phyloP scores from a whole-genome alignment of 495 filamentous ascomycete genomes.

The Friedmanniomyces simplex region DNA sequence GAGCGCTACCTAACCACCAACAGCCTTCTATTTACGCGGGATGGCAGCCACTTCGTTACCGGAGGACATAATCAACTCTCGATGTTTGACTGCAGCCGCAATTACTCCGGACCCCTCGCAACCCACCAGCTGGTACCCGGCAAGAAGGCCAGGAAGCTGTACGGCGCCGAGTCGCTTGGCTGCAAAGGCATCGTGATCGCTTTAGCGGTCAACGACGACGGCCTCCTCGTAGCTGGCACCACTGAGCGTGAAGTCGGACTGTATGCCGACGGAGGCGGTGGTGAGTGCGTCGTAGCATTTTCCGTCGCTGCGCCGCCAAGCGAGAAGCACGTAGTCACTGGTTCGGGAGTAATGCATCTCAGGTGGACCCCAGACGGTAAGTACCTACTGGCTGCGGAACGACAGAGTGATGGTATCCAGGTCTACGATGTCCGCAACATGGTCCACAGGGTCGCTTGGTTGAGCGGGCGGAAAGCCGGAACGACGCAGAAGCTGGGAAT shows the following conservation, averaged over 20 bases:
- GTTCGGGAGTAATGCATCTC: conserved; percentile 63
- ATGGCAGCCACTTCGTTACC: conserved; percentile 55
- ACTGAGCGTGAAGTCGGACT: conserved; percentile 66
- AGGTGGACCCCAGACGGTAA: conserved; percentile 66
- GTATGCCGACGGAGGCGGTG: conserved; percentile 59
- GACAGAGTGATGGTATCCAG: conserved; percentile 59
- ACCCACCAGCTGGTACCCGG: conserved; percentile 63
- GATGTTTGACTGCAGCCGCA: conserved; percentile 64
- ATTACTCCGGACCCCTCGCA: conserved; percentile 51
- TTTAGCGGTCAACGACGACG: conserved; percentile 41
- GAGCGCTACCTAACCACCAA: conserved; percentile 70
- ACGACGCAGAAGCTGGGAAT: conserved; percentile 73
- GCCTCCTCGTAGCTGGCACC: conserved; percentile 72
- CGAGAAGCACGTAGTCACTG: conserved; percentile 40
- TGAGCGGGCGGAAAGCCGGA: conserved; percentile 56
- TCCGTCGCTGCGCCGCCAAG: conserved; percentile 35
- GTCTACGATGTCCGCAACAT: conserved; percentile 78
- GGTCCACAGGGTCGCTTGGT: conserved; percentile 54
- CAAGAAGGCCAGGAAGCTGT: conserved; percentile 50
- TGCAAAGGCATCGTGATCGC: conserved; percentile 78
- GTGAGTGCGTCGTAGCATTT: conserved; percentile 60
- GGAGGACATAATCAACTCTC: conserved; percentile 65
- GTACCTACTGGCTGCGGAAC: conserved; percentile 81
- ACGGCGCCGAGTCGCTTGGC: conserved; percentile 51
- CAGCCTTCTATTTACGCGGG: conserved; percentile 57